phyloP scores from a whole-genome alignment of 768 basidiomycete genomes.

The Gloeostereum incarnatum region DNA sequence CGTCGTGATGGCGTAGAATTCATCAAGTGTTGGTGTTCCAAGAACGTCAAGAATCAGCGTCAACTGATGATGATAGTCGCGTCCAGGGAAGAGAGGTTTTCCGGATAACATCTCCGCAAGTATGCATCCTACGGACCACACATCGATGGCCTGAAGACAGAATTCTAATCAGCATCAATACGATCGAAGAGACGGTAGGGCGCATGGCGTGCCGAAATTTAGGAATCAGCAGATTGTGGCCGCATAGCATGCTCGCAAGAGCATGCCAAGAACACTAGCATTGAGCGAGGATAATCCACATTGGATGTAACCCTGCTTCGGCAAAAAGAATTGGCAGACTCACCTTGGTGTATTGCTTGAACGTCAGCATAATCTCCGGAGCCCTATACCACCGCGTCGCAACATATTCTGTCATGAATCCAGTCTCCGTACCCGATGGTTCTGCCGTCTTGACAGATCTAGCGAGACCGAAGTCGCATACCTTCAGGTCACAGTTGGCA shows the following conservation, averaged over 20 bases:
- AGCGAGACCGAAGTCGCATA: conserved; percentile 92
- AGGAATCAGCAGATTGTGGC: no score
- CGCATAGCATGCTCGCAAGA: conserved; percentile 1
- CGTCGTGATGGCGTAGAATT: conserved; percentile 95
- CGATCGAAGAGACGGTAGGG: no score
- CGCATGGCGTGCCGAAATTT: no score
- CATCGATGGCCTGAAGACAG: conserved; percentile 59
- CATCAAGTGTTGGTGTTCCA: conserved; percentile 94
- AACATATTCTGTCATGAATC: conserved; percentile 96
- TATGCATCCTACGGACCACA: conserved; percentile 85
- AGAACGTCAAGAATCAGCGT: conserved; percentile 94
- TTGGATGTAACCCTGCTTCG: neutral
- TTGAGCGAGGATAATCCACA: no score
- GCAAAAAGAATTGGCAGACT: conserved; percentile 4
- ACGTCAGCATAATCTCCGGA: conserved; percentile 98
- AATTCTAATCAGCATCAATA: no score
- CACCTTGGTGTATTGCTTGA: conserved; percentile 96
- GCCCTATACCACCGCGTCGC: conserved; percentile 99
- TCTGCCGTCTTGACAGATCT: conserved; percentile 84
- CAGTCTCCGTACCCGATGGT: conserved; percentile 74
- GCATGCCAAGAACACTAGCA: conserved; percentile 5
- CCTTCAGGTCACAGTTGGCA: conserved; percentile 94
- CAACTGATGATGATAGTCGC: conserved; percentile 95
- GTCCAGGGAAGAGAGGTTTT: conserved; percentile 93
- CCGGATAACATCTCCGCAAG: conserved; percentile 97